Conservation (phyloP, 2,329 filamentous ascomycete genomes). For the Colletotrichum tabaci region DNA sequence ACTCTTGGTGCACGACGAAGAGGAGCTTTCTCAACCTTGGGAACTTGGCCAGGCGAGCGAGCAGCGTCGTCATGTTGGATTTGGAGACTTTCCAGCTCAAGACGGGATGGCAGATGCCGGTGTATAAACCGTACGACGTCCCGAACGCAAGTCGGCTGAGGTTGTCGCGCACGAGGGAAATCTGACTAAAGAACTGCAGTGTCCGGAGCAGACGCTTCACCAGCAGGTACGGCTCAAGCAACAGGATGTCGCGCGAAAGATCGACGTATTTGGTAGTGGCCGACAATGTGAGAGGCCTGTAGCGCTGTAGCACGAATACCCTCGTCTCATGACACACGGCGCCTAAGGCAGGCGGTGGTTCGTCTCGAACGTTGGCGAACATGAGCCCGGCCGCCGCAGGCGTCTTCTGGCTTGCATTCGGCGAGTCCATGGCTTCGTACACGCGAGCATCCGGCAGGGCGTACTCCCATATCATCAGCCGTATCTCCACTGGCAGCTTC, state of each 20-base stretch:
- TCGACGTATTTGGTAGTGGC: constrained; percentile 64
- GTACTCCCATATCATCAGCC: constrained; percentile 62
- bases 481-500: constrained; percentile 60
- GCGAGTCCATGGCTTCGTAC: constrained; percentile 63
- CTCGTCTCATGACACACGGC: constrained; percentile 62
- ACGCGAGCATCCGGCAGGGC: constrained; percentile 61
- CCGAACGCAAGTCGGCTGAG: constrained; percentile 60
- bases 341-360: constrained; percentile 60
- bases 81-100: constrained; percentile 61
- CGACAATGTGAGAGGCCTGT: constrained; percentile 61
- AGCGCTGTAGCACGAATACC: constrained; percentile 58
- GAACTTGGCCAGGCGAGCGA: constrained; percentile 59
- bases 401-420: constrained; percentile 57
- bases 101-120: constrained; percentile 61
- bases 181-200: constrained; percentile 62
- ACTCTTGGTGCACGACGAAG: constrained; percentile 64
- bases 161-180: constrained; percentile 59
- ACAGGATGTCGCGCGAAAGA: constrained; percentile 60
- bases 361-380: constrained; percentile 63
- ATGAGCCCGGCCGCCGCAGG: constrained; percentile 59
- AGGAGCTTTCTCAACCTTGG: constrained; percentile 57
- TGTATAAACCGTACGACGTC: constrained; percentile 62
- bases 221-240: constrained; percentile 64
- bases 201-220: constrained; percentile 63
- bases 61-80: constrained; percentile 60